phyloP scores from a whole-genome alignment of 2,329 filamentous ascomycete species.

The Alternaria tenuissima region DNA sequence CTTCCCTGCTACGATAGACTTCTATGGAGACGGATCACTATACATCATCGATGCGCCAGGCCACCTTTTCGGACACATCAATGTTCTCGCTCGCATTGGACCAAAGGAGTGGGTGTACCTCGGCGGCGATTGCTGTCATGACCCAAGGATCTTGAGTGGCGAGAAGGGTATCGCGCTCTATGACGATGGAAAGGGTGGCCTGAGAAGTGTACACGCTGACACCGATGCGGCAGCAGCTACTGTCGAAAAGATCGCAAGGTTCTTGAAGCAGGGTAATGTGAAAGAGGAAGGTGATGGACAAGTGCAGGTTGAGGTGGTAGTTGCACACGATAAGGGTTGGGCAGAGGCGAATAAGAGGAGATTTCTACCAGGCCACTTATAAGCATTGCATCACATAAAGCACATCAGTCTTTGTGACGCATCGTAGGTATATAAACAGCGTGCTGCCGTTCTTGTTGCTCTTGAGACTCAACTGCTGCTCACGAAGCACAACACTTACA shows the following conservation, averaged over 20 bases:
- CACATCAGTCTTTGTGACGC: not conserved
- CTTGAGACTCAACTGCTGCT: not conserved
- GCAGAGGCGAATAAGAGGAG: conserved; percentile 50
- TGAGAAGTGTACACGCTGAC: conserved; percentile 62
- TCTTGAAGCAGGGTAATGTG: conserved; percentile 38
- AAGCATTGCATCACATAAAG: not conserved
- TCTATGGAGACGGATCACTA: conserved; percentile 58
- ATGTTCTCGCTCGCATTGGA: conserved; percentile 55
- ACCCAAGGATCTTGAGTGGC: conserved; percentile 59
- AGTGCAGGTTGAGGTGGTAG: conserved; percentile 56
- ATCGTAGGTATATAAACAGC: not conserved
- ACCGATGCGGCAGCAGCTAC: conserved; percentile 55
- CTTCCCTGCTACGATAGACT: conserved; percentile 57
- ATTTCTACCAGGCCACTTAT: conserved; percentile 36
- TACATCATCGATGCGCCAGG: conserved; percentile 61
- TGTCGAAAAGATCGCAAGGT: conserved; percentile 52
- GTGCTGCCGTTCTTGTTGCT: not conserved
- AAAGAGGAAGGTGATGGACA: conserved; percentile 32
- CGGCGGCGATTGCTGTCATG: conserved; percentile 64
- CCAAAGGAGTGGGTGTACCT: conserved; percentile 58
- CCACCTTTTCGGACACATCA: conserved; percentile 62
- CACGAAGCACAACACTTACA: not conserved
- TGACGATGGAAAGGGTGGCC: conserved; percentile 55
- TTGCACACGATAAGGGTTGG: conserved; percentile 62
- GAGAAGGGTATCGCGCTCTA: conserved; percentile 63